Percentiles rank a stretch among this genome's conserved stretches.
Evolutionary conservation across 495 filamentous ascomycete genomes (phyloP).

Genomic region (Neurospora sp.): DNA sequence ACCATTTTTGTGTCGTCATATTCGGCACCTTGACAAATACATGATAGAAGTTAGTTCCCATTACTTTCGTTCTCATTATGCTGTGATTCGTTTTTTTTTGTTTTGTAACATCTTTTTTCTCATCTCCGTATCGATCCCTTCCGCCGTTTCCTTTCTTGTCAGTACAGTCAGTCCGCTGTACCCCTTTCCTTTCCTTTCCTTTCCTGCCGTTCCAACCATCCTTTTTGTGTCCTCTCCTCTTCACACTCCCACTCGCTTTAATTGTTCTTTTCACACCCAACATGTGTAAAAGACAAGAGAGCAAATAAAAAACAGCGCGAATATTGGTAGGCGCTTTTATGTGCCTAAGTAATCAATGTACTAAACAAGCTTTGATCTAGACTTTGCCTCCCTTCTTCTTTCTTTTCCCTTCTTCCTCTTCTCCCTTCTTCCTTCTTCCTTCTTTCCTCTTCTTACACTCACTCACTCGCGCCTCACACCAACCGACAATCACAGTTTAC

Average conservation of each 20-base stretch:
- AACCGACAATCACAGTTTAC: not conserved
- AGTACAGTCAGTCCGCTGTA: too few species aligned
- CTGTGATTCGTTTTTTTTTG: not conserved
- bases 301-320: not conserved
- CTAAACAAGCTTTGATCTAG: not conserved
- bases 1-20: not conserved
- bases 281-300: not conserved
- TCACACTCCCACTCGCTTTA: not conserved
- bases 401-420: not conserved
- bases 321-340: not conserved
- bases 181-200: not conserved
- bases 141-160: too few species aligned
- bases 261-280: not conserved
- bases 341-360: not conserved
- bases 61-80: not conserved
- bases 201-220: not conserved
- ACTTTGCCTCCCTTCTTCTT: not conserved
- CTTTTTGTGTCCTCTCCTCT: not conserved
- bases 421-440: not conserved
- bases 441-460: not conserved
- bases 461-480: not conserved
- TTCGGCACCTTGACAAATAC: not conserved
- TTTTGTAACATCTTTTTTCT: not conserved
- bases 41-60: not conserved
- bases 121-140: not conserved